These are phyloP conservation scores for Alternaria triticimaculans DNA, from an alignment of 2,329 filamentous ascomycete genomes.

Conservation along the genomic window DNA sequence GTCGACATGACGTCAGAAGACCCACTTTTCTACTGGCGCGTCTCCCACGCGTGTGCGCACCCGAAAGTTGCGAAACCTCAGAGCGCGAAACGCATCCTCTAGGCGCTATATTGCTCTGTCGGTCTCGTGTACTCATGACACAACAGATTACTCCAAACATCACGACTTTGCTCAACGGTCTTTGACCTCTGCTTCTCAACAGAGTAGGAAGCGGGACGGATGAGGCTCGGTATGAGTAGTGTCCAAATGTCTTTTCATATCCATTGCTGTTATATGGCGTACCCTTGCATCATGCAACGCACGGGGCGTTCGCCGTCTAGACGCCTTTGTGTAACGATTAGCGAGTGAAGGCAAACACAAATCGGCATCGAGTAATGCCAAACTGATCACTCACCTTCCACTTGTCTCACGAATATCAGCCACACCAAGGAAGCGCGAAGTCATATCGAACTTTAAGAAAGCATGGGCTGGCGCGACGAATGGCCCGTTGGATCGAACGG, in stretches of 20 bases:
- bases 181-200: neutral
- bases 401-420: neutral
- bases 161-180: neutral
- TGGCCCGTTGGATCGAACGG: neutral
- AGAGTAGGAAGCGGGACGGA: neutral
- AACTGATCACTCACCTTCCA: neutral
- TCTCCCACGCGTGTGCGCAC: neutral
- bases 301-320: neutral
- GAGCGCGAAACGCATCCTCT: neutral
- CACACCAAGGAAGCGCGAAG: neutral
- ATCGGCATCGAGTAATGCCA: neutral
- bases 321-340: neutral
- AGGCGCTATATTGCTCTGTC: neutral
- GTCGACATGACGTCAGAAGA: neutral
- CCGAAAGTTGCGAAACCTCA: neutral
- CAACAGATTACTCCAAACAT: neutral
- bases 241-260: neutral
- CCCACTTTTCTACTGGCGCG: neutral
- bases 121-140: neutral
- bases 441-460: neutral
- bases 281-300: neutral
- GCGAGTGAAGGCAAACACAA: neutral
- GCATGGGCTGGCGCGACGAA: neutral
- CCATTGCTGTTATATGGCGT: neutral
- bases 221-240: neutral